A percentile compares a stretch with the other conserved stretches of the same genome.
phyloP scores from a whole-genome alignment of 163 green algal genomes.

The Chlamydomonas reinhardtii region DNA sequence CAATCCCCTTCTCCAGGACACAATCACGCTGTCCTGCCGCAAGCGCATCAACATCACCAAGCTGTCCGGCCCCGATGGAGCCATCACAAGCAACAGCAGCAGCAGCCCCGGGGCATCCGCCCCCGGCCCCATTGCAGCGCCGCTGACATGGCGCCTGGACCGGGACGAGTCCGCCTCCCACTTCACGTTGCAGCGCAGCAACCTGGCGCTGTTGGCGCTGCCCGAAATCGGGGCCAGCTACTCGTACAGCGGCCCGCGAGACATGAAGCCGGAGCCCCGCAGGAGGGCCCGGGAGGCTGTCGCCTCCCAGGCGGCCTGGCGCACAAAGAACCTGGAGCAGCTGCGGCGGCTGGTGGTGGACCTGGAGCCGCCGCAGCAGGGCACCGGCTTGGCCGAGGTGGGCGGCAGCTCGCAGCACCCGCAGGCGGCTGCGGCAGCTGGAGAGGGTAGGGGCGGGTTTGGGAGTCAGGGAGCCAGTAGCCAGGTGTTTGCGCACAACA shows the following conservation, averaged over 20 bases:
- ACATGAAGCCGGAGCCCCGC: too few species aligned
- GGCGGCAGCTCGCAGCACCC: constrained; percentile 8
- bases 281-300: too few species aligned
- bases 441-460: not conserved
- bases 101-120: too few species aligned
- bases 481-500: constrained; percentile 10
- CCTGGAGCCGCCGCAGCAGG: constrained; percentile 67
- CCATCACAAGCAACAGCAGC: not conserved
- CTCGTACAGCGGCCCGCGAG: too few species aligned
- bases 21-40: not conserved
- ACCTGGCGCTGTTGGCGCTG: constrained; percentile 67
- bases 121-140: not conserved
- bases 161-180: constrained; percentile 80
- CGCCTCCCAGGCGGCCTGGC: too few species aligned
- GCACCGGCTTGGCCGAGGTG: not conserved
- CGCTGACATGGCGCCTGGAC: constrained; percentile 86
- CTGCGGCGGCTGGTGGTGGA: constrained; percentile 81
- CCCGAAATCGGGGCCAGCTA: not conserved
- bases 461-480: not conserved
- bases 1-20: constrained; percentile 1
- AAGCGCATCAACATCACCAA: constrained; percentile 29
- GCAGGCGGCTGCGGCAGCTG: not conserved
- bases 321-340: not conserved
- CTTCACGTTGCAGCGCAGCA: constrained; percentile 72
- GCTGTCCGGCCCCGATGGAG: not conserved